These are phyloP conservation scores for Colletotrichum echinochloae DNA, from an alignment of 2,329 filamentous ascomycete species.

Conservation along the genomic window DNA sequence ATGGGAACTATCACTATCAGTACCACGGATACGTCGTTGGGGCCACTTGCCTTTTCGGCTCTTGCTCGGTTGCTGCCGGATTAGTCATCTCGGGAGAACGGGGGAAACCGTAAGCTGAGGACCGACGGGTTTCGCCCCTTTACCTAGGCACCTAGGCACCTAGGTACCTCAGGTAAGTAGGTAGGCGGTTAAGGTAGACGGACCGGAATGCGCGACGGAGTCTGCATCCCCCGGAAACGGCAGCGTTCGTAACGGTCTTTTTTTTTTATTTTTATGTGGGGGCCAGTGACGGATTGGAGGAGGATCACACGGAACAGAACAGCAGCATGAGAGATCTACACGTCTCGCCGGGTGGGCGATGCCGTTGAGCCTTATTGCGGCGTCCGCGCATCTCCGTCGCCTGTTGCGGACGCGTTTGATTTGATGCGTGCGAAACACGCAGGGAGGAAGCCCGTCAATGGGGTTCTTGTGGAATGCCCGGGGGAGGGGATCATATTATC, in stretches of 20 bases:
- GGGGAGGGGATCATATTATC: background rate
- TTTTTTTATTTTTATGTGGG: background rate
- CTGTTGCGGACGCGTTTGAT: background rate
- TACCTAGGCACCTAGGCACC: too few species aligned
- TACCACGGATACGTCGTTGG: too few species aligned
- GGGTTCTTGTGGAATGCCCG: background rate
- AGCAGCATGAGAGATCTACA: background rate
- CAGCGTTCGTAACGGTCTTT: slow-evolving; percentile 2
- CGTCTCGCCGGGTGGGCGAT: background rate
- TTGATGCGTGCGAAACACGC: background rate
- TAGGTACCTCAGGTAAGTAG: too few species aligned
- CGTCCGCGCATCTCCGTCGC: background rate
- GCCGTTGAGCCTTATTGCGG: slow-evolving; percentile 8
- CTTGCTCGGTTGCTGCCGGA: slow-evolving; percentile 31
- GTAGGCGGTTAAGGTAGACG: too few species aligned
- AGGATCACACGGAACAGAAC: too few species aligned
- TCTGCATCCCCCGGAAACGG: slow-evolving; percentile 24
- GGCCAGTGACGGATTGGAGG: background rate
- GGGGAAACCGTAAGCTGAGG: background rate
- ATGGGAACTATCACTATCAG: background rate
- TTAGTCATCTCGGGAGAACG: slow-evolving; percentile 20
- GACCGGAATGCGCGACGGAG: slow-evolving; percentile 5
- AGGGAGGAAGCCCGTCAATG: background rate
- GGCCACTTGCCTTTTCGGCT: slow-evolving; percentile 8
- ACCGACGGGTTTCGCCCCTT: too few species aligned